Evolutionary conservation across 257 asterid species (phyloP), one percentile per base, ranked within the genome.

Genomic region (Ilex asprella): DNA sequence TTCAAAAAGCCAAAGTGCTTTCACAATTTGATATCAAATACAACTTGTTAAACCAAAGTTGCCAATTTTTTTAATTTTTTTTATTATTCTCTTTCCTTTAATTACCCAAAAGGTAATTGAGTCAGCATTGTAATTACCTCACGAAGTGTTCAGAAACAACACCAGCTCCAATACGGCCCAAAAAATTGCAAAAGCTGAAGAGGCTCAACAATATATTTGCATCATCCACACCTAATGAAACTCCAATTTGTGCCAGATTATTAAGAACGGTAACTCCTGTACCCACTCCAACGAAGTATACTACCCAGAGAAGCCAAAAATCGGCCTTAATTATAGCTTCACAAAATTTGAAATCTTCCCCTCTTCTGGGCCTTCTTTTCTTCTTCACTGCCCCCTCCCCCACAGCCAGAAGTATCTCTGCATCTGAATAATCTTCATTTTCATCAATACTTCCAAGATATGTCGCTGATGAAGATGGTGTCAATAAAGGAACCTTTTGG

Each of bases 361-460:
- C 52, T 46, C 52, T 46, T 46, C 52, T 46, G n/a, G 52, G 52
- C n/a, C 13, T 46, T 46, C 52, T 46, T 14, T 46, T 46, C n/a
- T 46, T 46, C 52, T 46, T 46, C 13, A 46, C 52, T 46, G 52
- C 52, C 13, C 52, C 52, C 52, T 46, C 52, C 52, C 52, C 52
- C n/a, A 6, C 52, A 46, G 52, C 52, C n/a, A 46, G 52, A 46
- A 46, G 52, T 7, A 46, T 46, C 13, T 46, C 52, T 14, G 4
- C 13, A 46, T 46, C 52, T 46, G 52, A 10, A 14, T 4, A 10
- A 46, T 46, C 52, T 11, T 46, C 52, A 10, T 11, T 14, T 12
- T 46, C 52, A 46, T 46, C 4, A 46, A 46, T 4, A 46, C 52
- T 46, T 46, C 52, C n/a, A 2, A 46, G 52, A 2, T 46, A 46